Evolutionary conservation across 495 filamentous ascomycete genomes (phyloP).

Genomic region (Aspergillus panamensis): DNA sequence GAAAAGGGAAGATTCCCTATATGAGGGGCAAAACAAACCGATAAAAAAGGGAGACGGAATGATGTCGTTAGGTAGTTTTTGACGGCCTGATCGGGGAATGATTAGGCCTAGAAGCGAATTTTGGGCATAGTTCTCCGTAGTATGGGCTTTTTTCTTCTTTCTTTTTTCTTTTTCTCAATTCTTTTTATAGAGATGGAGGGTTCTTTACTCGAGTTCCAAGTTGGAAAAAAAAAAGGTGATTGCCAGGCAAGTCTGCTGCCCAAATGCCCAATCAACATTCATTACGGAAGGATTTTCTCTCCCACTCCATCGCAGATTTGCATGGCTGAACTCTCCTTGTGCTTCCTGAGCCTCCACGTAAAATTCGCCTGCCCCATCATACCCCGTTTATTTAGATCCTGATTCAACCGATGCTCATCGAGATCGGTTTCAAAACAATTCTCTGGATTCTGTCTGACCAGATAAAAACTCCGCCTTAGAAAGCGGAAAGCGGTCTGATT

Average conservation of each 20-base stretch:
- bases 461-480: no score
- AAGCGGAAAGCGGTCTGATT: no score
- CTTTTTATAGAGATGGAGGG: background rate
- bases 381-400: no score
- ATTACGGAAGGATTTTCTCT: background rate
- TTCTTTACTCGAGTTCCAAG: background rate
- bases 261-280: constrained; percentile 28
- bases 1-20: background rate
- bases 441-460: no score
- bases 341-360: background rate
- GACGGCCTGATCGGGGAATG: background rate
- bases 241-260: constrained; percentile 19
- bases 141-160: background rate
- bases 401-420: no score
- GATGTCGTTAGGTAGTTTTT: constrained; percentile 5
- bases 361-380: no score
- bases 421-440: no score
- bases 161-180: background rate
- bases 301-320: no score
- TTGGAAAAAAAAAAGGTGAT: background rate
- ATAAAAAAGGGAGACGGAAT: background rate
- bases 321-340: no score
- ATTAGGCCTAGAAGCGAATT: background rate
- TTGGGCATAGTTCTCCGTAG: background rate
- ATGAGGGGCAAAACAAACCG: constrained; percentile 6